phyloP scores from a whole-genome alignment of 306 rosid species.

The Malus sieversii region DNA sequence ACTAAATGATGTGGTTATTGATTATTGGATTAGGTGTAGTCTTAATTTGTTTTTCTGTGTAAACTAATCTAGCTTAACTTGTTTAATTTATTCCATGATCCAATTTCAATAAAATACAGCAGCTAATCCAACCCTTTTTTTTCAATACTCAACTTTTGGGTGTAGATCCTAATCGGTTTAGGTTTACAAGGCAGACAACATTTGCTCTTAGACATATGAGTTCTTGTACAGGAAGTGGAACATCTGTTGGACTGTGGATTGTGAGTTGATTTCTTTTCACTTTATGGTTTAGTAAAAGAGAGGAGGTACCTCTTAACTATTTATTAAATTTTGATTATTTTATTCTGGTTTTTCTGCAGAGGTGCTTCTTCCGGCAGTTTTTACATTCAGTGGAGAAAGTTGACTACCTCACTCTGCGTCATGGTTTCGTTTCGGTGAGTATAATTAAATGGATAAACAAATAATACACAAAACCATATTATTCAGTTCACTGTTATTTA shows the following conservation, averaged over 20 bases:
- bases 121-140: neutral
- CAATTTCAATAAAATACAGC: neutral
- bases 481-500: neutral
- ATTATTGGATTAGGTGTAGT: no score
- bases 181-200: conserved; percentile 49
- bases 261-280: conserved; percentile 21
- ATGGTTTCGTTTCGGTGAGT: conserved; percentile 50
- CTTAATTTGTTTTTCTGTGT: no score
- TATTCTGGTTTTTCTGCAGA: conserved; percentile 17
- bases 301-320: neutral
- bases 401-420: conserved; percentile 55
- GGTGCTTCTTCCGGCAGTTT: conserved; percentile 58
- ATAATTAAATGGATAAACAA: neutral
- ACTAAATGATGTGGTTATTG: no score
- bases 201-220: conserved; percentile 46
- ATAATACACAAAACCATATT: neutral
- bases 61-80: neutral
- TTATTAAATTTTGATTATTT: neutral
- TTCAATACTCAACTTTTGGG: neutral
- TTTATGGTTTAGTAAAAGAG: neutral
- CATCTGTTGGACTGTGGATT: conserved; percentile 36
- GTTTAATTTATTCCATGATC: neutral
- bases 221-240: conserved; percentile 21
- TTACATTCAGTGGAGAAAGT: conserved; percentile 50
- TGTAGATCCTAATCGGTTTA: conserved; percentile 52